Base-by-base conservation (phyloP, 257 asterid genomes). In the Solanum appendiculatum region DNA sequence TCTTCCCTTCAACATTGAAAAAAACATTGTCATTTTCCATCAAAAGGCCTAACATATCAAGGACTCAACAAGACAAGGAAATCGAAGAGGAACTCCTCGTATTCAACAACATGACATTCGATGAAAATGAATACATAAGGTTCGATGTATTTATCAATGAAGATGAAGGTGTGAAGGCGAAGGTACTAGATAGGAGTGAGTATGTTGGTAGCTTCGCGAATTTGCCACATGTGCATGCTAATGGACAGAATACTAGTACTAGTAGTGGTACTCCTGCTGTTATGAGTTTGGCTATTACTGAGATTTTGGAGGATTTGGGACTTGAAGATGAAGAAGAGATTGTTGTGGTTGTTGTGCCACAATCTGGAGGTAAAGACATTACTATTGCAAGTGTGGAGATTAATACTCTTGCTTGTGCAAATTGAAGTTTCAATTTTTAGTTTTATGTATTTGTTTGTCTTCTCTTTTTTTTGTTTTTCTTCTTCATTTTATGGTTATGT, bases 131-230 rank as follows among this genome's bases (percentile, higher is more conserved):
- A 82, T 92, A 90, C 74, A 86, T 89, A 6, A 94, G 93, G 87
- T 93, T 94, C 18, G 97, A 94, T 12, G 93, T 94, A 9, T 93
- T 88, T 18, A 91, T 94, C n/a, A 91, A 94, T 56, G 98, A 94
- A 14, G 98, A 94, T 14, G 96, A 94, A 34, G 96, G 92, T 16
- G 88, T 88, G 6, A 88, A 88, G 18, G 14, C 87, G 3, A 4
- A 34, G 10, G 91, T 87, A 70, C 92, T 93, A 9, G 92, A 92
- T 64, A 90, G 91, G 91, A 90, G 91, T 37, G 95, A 94, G 83
- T 94, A 92, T 74, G 94, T 91, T 2, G 97, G 97, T 16, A 93
- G 96, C 13, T 94, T 93, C 37, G 93, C 92, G 64, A 93, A 92
- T 68, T 91, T 94, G 88, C 97, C 95, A 1, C 97, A 92, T 68